Evolutionary conservation across 164 flowering plant genomes (phyloP), one percentile per base, ranked within the genome.

Genomic region (Magnolia kwangsiensis): DNA sequence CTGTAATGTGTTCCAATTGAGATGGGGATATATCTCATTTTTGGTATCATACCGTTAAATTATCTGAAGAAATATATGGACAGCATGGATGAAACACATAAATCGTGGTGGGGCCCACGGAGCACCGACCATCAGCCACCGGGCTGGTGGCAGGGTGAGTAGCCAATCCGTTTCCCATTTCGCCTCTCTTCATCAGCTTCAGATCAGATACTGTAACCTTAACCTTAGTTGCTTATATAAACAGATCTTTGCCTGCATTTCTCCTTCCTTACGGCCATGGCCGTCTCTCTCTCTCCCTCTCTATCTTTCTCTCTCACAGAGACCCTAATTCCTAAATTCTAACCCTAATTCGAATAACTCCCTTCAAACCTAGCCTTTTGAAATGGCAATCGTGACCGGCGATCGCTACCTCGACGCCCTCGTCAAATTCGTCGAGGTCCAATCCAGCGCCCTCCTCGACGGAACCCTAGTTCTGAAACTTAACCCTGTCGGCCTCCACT

Each of bases 401-500:
- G 98, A 95, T 79, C 84, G 93, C 27, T 96, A 96, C 83, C 88
- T 94, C 23, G 95, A 90, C 20, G 84, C 78, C 37, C 85, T 96
- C 63, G 93, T 90, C 66, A 83, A 84, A 51, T 94, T 92, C 82
- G 91, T 94, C 5, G 96, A 92, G 72, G 81, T 77, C 21, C 85
- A 92, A 7, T 92, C 95, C 2, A 93, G 87, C 7, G 78, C 83
- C 0, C 74, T 96, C 58, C 85, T 96, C 31, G 99, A 94, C 20
- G 94, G 92, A 59, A 73, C 88, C 59, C 19, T 85, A 9, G 84
- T 90, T 2, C 74, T 96, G 69, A 96, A 94, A 80, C 87, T 96
- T 51, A 96, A 96, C 66, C 98, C 98, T 1, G 94, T 88, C 0
- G 99, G 99, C 0, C 85, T 96, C 9, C 95, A 90, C 84, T 96